A percentile compares a stretch with the other conserved stretches of the same genome.
Conservation (phyloP, 352 stramenopile species). For the Phytopythium montanum region DNA sequence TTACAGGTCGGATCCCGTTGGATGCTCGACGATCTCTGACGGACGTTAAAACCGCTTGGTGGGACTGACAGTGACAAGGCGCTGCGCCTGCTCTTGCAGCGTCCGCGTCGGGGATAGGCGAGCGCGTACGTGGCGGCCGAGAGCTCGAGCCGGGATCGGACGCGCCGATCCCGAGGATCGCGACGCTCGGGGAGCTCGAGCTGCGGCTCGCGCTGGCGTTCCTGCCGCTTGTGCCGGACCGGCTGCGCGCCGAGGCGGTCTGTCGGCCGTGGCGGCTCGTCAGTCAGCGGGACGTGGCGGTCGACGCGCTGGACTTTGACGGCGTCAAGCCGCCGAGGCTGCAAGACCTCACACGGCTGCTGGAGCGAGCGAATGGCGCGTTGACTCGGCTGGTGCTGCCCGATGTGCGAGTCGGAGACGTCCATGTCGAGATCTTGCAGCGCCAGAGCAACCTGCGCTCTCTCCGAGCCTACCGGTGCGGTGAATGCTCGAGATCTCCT, state of each 20-base stretch:
- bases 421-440: slow-evolving; percentile 32
- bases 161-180: not conserved
- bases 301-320: slow-evolving; percentile 48
- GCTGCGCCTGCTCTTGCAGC: too few species aligned
- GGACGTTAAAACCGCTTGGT: not conserved
- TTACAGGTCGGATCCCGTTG: slow-evolving; percentile 1
- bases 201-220: slow-evolving; percentile 48
- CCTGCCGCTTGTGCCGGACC: slow-evolving; percentile 44
- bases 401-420: slow-evolving; percentile 41
- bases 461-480: slow-evolving; percentile 52
- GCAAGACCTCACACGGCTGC: slow-evolving; percentile 31
- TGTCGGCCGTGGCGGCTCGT: slow-evolving; percentile 51
- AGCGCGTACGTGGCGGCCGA: not conserved
- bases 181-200: slow-evolving; percentile 29
- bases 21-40: not conserved
- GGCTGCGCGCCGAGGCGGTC: slow-evolving; percentile 42
- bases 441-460: slow-evolving; percentile 27
- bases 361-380: slow-evolving; percentile 32
- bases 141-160: not conserved
- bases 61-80: not conserved
- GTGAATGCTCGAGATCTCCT: not conserved
- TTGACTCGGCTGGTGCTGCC: slow-evolving; percentile 36
- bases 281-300: slow-evolving; percentile 33
- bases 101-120: not conserved
- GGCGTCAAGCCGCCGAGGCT: slow-evolving; percentile 20